phyloP scores from a whole-genome alignment of 2,329 filamentous ascomycete genomes.

The Colletotrichum lupini region DNA sequence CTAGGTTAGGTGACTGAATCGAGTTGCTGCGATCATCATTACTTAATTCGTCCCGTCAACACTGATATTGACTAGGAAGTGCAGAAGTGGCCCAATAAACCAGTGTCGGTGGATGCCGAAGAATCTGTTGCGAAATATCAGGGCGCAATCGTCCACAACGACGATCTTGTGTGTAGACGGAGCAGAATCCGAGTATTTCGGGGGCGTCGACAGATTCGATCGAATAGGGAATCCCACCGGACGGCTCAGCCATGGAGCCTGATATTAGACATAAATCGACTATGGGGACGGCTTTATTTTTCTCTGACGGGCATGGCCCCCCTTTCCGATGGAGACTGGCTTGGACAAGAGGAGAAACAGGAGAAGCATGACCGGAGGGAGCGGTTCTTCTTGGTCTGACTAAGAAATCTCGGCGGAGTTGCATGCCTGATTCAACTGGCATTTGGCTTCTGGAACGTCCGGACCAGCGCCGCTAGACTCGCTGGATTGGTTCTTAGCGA shows the following conservation, averaged over 20 bases:
- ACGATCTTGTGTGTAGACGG: not conserved
- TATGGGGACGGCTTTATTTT: not conserved
- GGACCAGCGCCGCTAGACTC: not conserved
- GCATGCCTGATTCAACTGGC: not conserved
- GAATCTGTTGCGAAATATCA: not conserved
- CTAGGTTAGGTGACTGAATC: too few species aligned
- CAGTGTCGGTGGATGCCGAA: not conserved
- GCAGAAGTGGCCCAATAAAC: not conserved
- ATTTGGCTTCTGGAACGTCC: not conserved
- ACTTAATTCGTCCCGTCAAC: not conserved
- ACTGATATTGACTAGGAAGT: not conserved
- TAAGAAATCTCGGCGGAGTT: not conserved
- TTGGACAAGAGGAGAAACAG: too few species aligned
- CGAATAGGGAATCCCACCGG: not conserved
- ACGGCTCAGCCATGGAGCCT: constrained; percentile 5
- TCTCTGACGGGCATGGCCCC: not conserved
- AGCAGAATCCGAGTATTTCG: not conserved
- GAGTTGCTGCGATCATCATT: not conserved
- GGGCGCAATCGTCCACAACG: not conserved
- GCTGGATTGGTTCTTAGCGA: not conserved
- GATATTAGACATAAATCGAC: not conserved
- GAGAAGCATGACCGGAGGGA: not conserved
- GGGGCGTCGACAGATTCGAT: not conserved
- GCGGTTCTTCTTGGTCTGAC: not conserved
- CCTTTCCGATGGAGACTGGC: not conserved